A percentile compares a stretch with the other conserved stretches of the same genome.
These are phyloP conservation scores for Carex parvula DNA, from an alignment of 176 grass and related monocot species.

Conservation along the genomic window DNA sequence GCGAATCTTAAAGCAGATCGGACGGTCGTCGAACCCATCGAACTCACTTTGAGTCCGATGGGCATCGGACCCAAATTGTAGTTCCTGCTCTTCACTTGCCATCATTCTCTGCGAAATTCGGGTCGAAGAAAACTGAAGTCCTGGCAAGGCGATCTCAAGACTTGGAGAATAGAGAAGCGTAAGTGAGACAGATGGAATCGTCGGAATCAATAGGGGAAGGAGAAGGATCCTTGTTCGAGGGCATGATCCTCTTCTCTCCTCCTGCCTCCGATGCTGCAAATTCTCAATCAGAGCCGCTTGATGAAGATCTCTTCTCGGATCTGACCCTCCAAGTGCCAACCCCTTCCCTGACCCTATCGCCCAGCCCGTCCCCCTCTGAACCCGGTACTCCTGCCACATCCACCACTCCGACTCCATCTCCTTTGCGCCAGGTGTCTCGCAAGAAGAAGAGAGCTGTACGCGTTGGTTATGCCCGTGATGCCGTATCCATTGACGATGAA, in stretches of 20 bases:
- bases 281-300: conserved; percentile 41
- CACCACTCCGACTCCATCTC: conserved; percentile 25
- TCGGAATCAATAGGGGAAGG: conserved; percentile 34
- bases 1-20: too few relatives aligned
- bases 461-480: conserved; percentile 76
- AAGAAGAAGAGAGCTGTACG: conserved; percentile 96
- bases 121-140: neutral
- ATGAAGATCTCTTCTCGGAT: conserved; percentile 97
- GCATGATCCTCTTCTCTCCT: conserved; percentile 76
- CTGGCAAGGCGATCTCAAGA: neutral
- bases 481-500: conserved; percentile 23
- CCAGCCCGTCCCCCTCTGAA: neutral
- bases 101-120: neutral
- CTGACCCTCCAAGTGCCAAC: conserved; percentile 61
- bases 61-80: too few relatives aligned
- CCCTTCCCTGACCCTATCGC: conserved; percentile 23
- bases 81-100: neutral
- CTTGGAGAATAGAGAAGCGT: neutral
- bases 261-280: neutral
- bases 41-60: too few relatives aligned
- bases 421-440: conserved; percentile 46
- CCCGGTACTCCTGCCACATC: conserved; percentile 15
- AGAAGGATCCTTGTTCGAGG: conserved; percentile 73
- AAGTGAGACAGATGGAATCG: conserved; percentile 32
- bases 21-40: too few relatives aligned